Base-by-base conservation (phyloP, 139 green algal genomes). In the Chlorella ohadii region DNA sequence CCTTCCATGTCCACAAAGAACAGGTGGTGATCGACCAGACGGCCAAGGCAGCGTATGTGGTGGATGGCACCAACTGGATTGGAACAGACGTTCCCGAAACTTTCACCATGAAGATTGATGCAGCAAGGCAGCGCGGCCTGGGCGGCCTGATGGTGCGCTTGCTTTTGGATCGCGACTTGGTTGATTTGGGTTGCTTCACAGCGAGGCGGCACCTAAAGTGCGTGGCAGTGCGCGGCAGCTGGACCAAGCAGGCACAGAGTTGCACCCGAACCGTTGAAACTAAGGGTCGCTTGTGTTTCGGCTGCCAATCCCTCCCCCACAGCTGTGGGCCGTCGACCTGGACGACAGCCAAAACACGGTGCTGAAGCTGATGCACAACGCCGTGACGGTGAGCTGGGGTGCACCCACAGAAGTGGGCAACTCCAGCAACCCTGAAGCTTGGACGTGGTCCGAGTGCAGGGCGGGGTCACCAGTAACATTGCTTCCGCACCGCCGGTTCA, bases 111-210 rank as follows among this genome's bases (percentile, higher is more conserved):
- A 87, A 87, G 82, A 83, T 83, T 31, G 28, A 74, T 28, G 82
- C 82, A 1, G 82, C 72, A 34, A 20, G 51, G 19, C 20, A 63
- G 63, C 72, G 47, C 12, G 82, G 82, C 6, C 55, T 87, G 34
- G 82, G 82, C 4, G 82, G 82, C 34, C 55, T 79, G 22, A 87
- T 87, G 82, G 80, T 85, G 80, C 15, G 64, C 64, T 25, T 5
- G n/a, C 2, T 2, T 13, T 11, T 39, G 64, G 28, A n/a, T 2
- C n/a, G n/a, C n/a, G n/a, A n/a, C n/a, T n/a, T n/a, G n/a, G n/a
- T n/a, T n/a, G n/a, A 3, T n/a, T 28, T 15, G 28, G 28, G 28
- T 39, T n/a, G 67, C 34, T 74, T 16, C 13, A 19, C 3, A 25
- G 66, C 3, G 66, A 6, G 44, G 44, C 11, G 33, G 2, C 19